A percentile compares a stretch with the other conserved stretches of the same genome.
These are phyloP conservation scores for Trypanosoma caninum DNA, from an alignment of 208 protist genomes.

Conservation along the genomic window DNA sequence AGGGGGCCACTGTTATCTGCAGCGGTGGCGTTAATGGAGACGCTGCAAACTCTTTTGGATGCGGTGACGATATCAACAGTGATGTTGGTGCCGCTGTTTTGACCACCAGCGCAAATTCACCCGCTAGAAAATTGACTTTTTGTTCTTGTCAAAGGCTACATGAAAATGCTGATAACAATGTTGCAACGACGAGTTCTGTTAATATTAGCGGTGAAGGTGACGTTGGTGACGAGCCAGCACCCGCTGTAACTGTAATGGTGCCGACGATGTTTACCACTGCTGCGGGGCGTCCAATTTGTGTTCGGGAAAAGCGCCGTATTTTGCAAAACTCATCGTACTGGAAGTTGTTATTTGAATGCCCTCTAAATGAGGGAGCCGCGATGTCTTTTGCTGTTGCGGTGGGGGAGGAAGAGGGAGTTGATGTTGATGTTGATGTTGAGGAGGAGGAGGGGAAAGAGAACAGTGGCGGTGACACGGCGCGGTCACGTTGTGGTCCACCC, in stretches of 20 bases:
- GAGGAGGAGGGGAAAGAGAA: background rate
- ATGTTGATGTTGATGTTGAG: background rate
- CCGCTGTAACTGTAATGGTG: slow-evolving; percentile 27
- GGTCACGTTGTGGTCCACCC: background rate
- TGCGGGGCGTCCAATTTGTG: slow-evolving; percentile 47
- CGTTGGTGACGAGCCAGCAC: background rate
- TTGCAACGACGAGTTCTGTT: background rate
- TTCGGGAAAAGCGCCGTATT: slow-evolving; percentile 43
- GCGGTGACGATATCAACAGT: background rate
- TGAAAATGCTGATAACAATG: background rate
- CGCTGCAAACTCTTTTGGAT: no score
- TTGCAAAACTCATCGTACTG: slow-evolving; percentile 36
- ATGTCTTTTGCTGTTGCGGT: background rate
- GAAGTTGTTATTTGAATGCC: slow-evolving; percentile 31
- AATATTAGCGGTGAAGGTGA: background rate
- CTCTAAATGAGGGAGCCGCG: slow-evolving; percentile 2
- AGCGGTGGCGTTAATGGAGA: background rate
- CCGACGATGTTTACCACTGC: slow-evolving; percentile 65
- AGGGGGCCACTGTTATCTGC: background rate
- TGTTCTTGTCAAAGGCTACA: background rate
- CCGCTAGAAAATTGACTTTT: background rate
- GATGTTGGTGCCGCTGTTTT: slow-evolving; percentile 2
- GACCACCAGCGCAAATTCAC: background rate
- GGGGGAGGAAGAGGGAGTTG: background rate
- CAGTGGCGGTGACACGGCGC: background rate